Evolutionary conservation across 306 rosid species (phyloP).

Genomic region (Styphnolobium japonicum): DNA sequence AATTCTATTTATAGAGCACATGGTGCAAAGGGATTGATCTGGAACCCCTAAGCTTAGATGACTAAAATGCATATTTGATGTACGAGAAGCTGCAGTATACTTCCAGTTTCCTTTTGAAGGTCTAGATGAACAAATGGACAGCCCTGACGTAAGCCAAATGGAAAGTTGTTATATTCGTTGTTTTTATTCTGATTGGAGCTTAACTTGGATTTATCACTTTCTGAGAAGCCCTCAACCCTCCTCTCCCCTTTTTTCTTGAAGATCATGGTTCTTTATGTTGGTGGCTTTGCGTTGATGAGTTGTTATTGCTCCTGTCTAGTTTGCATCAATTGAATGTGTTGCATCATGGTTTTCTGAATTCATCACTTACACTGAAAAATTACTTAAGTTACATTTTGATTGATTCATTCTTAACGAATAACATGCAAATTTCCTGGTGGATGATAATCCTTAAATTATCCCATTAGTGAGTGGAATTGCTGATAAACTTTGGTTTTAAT

Average conservation of each 20-base stretch:
- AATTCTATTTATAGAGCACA: conserved; percentile 4
- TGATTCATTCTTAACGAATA: not conserved
- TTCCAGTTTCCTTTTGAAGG: not conserved
- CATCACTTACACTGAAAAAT: not conserved
- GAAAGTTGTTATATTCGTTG: not conserved
- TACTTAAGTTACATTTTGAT: not conserved
- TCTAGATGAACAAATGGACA: not conserved
- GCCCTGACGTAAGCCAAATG: conserved; percentile 1
- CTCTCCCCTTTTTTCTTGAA: not conserved
- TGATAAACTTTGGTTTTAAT: not conserved
- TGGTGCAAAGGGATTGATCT: conserved; percentile 11
- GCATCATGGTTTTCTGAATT: not conserved
- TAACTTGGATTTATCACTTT: conserved; percentile 11
- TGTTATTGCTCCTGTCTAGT: not conserved
- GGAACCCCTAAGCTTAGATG: not conserved
- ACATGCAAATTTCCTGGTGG: not conserved
- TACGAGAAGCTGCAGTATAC: not conserved
- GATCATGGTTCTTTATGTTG: not conserved
- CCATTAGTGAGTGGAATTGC: not conserved
- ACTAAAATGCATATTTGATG: not conserved
- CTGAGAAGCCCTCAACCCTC: not conserved
- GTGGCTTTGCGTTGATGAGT: not conserved
- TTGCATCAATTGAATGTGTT: not conserved
- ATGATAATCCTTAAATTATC: not conserved
- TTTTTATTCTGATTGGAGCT: not conserved